Evolutionary conservation across 495 filamentous ascomycete genomes (phyloP).

Genomic region (Jackrogersella multiformis): DNA sequence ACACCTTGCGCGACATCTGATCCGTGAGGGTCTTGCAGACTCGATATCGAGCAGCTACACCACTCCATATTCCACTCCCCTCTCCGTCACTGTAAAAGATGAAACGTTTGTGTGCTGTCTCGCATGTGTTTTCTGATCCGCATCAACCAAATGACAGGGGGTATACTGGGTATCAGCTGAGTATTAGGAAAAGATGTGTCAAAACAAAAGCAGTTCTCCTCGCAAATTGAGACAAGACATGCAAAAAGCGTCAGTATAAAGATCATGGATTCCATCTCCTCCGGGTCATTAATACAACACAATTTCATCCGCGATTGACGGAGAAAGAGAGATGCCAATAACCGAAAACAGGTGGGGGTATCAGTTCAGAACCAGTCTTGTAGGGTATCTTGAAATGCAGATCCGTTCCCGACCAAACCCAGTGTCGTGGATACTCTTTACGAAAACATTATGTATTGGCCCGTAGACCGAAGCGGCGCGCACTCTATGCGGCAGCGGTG

Average conservation of each 20-base stretch:
- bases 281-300: slow-evolving; percentile 26
- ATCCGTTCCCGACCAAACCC: slow-evolving; percentile 61
- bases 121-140: slow-evolving; percentile 42
- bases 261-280: slow-evolving; percentile 45
- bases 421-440: slow-evolving; percentile 46
- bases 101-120: slow-evolving; percentile 41
- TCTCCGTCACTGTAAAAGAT: slow-evolving; percentile 35
- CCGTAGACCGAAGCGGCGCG: slow-evolving; percentile 37
- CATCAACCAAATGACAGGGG: slow-evolving; percentile 48
- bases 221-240: slow-evolving; percentile 45
- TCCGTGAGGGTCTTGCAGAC: slow-evolving; percentile 35
- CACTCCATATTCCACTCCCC: slow-evolving; percentile 31
- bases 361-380: slow-evolving; percentile 61
- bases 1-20: slow-evolving; percentile 39
- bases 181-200: slow-evolving; percentile 47
- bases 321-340: slow-evolving; percentile 26
- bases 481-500: slow-evolving; percentile 59
- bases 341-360: slow-evolving; percentile 53
- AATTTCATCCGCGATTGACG: slow-evolving; percentile 23
- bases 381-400: slow-evolving; percentile 67
- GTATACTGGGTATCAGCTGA: slow-evolving; percentile 53
- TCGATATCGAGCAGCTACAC: slow-evolving; percentile 16
- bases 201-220: slow-evolving; percentile 47
- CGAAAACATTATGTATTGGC: slow-evolving; percentile 47
- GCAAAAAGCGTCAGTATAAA: slow-evolving; percentile 47